Evolutionary conservation across 2,329 filamentous ascomycete species (phyloP), one percentile per base, ranked within the genome.

Genomic region (Curvularia spicifera): DNA sequence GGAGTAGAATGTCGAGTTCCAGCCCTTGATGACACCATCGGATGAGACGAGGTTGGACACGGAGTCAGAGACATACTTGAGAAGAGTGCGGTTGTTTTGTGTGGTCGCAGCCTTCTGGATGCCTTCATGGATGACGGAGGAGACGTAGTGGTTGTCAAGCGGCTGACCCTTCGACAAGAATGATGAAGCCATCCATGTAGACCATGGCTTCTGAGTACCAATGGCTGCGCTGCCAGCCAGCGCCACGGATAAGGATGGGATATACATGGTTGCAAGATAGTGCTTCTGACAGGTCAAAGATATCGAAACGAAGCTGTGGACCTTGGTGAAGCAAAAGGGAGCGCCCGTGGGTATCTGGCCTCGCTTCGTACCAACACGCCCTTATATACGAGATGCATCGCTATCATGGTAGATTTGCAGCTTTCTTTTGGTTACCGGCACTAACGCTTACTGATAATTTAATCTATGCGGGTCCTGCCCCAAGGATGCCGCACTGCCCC

Each of bases 11-110:
- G 72, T 71, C 13, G 78, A 71, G 53, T 82, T 76, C 76, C 82
- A 86, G 18, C 76, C 74, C 13, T 72, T 71, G 55, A 85, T 60
- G 73, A 78, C 80, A 12, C 84, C 84, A 40, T 84, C 71, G n/a
- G 73, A 65, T 1, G 76, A 65, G 2, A 86, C 79, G 7, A 85
- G 75, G 0, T 76, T 74, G 49, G 83, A 81, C 8, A 85, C 77
- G 51, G 82, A 78, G 2, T 69, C 71, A 5, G 79, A 78, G 54
- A 81, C 79, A 69, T 79, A 83, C 13, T 78, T 66, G 22, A 76
- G 71, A 20, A 85, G 78, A 1, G 75, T 78, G 51, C 76, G 64
- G 63, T 85, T 79, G 28, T 77, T 66, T 13, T 79, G 79, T 13
- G 77, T 63, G 15, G 78, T 78, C 40, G 81, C 80, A 3, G 80